A percentile compares a stretch with the other conserved stretches of the same genome.
phyloP scores from a whole-genome alignment of 148 eudicot genomes.

The Gaultheria prostrata region DNA sequence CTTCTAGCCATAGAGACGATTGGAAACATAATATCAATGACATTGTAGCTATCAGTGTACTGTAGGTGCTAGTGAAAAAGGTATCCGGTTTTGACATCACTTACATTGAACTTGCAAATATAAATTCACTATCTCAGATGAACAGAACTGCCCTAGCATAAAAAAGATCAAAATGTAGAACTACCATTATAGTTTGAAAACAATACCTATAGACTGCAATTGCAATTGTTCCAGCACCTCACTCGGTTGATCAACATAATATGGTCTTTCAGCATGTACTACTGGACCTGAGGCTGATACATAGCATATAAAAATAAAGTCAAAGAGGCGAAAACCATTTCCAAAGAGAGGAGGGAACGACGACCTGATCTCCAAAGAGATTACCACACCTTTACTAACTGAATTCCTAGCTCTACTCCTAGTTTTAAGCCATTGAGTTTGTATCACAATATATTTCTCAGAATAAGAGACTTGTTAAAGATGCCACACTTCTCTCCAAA shows the following conservation, averaged over 20 bases:
- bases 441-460: background rate
- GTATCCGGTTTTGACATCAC: background rate
- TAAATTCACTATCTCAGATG: background rate
- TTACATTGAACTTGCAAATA: background rate
- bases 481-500: background rate
- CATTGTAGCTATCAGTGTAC: background rate
- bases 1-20: background rate
- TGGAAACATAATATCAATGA: background rate
- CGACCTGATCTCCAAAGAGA: background rate
- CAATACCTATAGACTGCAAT: slow-evolving; percentile 60
- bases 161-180: background rate
- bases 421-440: background rate
- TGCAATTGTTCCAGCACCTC: slow-evolving; percentile 50
- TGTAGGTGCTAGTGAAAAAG: background rate
- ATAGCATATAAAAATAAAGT: background rate
- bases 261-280: slow-evolving; percentile 39
- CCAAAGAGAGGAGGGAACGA: background rate
- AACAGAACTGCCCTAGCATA: background rate
- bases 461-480: background rate
- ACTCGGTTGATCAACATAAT: slow-evolving; percentile 43
- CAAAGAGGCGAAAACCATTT: background rate
- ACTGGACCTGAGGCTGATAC: slow-evolving; percentile 7
- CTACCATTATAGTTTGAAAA: background rate
- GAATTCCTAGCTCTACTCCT: background rate
- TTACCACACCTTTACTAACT: background rate